Conservation (phyloP, 495 filamentous ascomycete genomes). For the Haplographium delicatum region DNA sequence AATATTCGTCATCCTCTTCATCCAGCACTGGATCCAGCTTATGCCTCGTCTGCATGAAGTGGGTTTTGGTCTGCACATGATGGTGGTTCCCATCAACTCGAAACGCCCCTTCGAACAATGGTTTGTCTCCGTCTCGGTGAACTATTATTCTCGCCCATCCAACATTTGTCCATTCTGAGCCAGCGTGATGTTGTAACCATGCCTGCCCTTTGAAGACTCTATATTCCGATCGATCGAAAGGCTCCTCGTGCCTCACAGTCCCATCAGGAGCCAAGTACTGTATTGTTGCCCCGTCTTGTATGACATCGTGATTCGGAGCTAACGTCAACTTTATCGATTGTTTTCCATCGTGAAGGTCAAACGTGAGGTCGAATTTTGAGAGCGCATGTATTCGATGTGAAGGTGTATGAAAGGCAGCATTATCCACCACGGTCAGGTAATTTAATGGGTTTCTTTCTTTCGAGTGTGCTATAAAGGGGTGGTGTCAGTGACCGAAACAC, state of each 20-base stretch:
- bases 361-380: conserved; percentile 77
- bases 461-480: conserved; percentile 59
- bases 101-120: conserved; percentile 90
- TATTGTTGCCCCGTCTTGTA: conserved; percentile 69
- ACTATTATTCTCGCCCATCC: conserved; percentile 85
- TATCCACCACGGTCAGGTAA: conserved; percentile 67
- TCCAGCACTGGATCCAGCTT: conserved; percentile 66
- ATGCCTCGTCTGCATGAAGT: conserved; percentile 70
- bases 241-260: conserved; percentile 51
- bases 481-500: background rate
- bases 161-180: conserved; percentile 67
- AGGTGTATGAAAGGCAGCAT: conserved; percentile 70
- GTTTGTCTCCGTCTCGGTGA: conserved; percentile 65
- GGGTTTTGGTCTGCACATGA: conserved; percentile 73
- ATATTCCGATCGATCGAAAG: conserved; percentile 64
- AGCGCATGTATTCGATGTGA: conserved; percentile 73
- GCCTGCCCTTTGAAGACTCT: conserved; percentile 79
- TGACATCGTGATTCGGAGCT: conserved; percentile 88
- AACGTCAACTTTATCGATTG: conserved; percentile 74
- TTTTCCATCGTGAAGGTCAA: conserved; percentile 60
- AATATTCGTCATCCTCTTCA: conserved; percentile 60
- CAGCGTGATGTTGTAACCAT: conserved; percentile 56
- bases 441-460: conserved; percentile 68
- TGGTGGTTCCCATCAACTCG: conserved; percentile 74
- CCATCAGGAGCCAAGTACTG: conserved; percentile 69